Evolutionary conservation across 805 yeast species (phyloP).

Genomic region (Saturnispora gosingensis): DNA sequence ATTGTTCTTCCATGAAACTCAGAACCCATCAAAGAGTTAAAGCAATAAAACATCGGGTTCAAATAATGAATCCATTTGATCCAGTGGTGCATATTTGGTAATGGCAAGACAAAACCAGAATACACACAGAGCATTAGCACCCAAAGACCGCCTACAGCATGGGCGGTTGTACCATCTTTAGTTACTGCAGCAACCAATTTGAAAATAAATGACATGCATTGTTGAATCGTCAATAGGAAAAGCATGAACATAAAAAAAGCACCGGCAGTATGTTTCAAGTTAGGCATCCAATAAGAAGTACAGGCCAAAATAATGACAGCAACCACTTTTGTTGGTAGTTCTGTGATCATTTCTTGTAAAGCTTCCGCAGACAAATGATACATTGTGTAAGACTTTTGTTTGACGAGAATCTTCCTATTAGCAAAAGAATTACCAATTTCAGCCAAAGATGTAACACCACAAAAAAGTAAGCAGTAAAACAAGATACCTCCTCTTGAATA

Average conservation of each 20-base stretch:
- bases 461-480: conserved; percentile 51
- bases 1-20: conserved; percentile 49
- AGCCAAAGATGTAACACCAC: conserved; percentile 53
- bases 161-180: conserved; percentile 46
- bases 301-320: conserved; percentile 41
- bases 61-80: conserved; percentile 45
- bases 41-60: conserved; percentile 39
- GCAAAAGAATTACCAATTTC: conserved; percentile 54
- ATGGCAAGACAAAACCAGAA: conserved; percentile 40
- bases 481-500: conserved; percentile 54
- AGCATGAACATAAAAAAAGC: conserved; percentile 42
- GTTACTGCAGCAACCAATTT: conserved; percentile 45
- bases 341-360: conserved; percentile 49
- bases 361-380: conserved; percentile 60
- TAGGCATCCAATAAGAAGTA: conserved; percentile 43
- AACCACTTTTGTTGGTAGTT: conserved; percentile 47
- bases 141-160: conserved; percentile 45
- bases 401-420: conserved; percentile 54
- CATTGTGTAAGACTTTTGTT: conserved; percentile 57
- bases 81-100: conserved; percentile 46
- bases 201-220: conserved; percentile 45
- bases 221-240: conserved; percentile 34
- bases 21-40: conserved; percentile 44
- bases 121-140: conserved; percentile 50
- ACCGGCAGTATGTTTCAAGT: conserved; percentile 43